Percentiles rank a stretch among this genome's conserved stretches.
Evolutionary conservation across 352 stramenopile genomes (phyloP).

Genomic region (Pythium myriotylum): DNA sequence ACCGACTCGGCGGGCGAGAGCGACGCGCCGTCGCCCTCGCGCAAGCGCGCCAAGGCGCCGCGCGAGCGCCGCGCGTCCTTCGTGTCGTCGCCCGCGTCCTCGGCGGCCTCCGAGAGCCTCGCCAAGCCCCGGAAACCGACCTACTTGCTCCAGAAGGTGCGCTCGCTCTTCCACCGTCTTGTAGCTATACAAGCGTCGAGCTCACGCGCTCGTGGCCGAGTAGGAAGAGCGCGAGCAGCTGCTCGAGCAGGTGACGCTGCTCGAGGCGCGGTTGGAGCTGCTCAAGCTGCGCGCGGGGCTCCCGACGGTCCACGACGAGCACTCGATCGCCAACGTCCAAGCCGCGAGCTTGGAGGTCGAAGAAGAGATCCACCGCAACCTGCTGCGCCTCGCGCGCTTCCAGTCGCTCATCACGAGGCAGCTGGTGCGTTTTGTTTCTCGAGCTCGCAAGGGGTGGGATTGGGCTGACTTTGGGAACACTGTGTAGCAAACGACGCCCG

Average conservation of each 20-base stretch:
- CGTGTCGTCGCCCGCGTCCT: background rate
- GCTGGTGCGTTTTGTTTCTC: slow-evolving; percentile 3
- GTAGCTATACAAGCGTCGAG: no score
- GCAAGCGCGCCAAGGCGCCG: slow-evolving; percentile 1
- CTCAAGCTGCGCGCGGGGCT: slow-evolving; percentile 21
- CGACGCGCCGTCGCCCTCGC: background rate
- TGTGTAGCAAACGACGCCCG: slow-evolving; percentile 22
- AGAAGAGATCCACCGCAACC: slow-evolving; percentile 26
- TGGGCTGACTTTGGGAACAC: no score
- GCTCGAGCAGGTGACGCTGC: slow-evolving; percentile 8
- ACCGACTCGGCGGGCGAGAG: background rate
- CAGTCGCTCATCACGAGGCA: slow-evolving; percentile 24
- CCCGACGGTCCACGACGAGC: slow-evolving; percentile 20
- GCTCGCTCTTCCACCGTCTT: background rate
- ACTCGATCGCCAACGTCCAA: slow-evolving; percentile 16
- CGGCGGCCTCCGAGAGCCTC: background rate
- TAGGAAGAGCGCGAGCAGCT: slow-evolving; percentile 26
- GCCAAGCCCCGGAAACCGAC: slow-evolving; percentile 20
- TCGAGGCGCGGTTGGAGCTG: slow-evolving; percentile 22
- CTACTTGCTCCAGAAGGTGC: slow-evolving; percentile 29
- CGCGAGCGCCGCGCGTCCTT: background rate
- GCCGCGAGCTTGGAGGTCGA: slow-evolving; percentile 21
- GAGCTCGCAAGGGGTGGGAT: no score
- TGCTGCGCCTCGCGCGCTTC: slow-evolving; percentile 14
- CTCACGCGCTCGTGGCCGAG: no score